A percentile compares a stretch with the other conserved stretches of the same genome.
phyloP scores from a whole-genome alignment of 2,329 filamentous ascomycete genomes.

The Verticillium nubilum region DNA sequence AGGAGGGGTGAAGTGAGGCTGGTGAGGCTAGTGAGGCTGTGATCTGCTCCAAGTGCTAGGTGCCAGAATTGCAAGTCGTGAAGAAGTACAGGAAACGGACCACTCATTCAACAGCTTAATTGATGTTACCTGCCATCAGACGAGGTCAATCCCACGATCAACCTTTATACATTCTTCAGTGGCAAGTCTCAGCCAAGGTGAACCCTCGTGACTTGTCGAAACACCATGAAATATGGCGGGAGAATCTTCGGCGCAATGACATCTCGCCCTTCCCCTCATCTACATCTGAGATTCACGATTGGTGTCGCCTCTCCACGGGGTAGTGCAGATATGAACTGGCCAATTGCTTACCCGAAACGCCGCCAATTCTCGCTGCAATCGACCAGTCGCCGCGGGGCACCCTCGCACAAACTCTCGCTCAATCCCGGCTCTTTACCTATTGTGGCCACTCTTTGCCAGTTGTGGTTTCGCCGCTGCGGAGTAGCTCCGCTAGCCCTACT shows the following conservation, averaged over 20 bases:
- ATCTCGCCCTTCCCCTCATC: not conserved
- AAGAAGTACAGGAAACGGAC: too few relatives aligned
- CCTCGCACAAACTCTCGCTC: constrained; percentile 8
- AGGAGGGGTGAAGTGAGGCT: too few relatives aligned
- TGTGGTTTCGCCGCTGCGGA: not conserved
- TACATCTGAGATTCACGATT: not conserved
- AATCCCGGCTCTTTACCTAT: not conserved
- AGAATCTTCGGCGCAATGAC: constrained; percentile 1
- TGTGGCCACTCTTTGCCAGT: not conserved
- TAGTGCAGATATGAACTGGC: not conserved
- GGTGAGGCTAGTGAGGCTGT: too few relatives aligned
- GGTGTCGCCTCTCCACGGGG: not conserved
- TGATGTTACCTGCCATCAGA: too few relatives aligned
- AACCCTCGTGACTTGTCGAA: too few relatives aligned
- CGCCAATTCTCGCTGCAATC: constrained; percentile 12
- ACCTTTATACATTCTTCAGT: too few relatives aligned
- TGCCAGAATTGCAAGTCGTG: too few relatives aligned
- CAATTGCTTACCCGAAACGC: constrained; percentile 5
- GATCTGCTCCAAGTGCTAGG: too few relatives aligned
- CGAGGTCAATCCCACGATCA: too few relatives aligned
- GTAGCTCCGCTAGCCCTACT: not conserved
- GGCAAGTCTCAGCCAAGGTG: too few relatives aligned
- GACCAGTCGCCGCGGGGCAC: not conserved
- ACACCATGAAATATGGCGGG: too few relatives aligned
- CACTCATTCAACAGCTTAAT: too few relatives aligned